These are phyloP conservation scores for Colletotrichum caudatum DNA, from an alignment of 2,329 filamentous ascomycete genomes.

Conservation along the genomic window DNA sequence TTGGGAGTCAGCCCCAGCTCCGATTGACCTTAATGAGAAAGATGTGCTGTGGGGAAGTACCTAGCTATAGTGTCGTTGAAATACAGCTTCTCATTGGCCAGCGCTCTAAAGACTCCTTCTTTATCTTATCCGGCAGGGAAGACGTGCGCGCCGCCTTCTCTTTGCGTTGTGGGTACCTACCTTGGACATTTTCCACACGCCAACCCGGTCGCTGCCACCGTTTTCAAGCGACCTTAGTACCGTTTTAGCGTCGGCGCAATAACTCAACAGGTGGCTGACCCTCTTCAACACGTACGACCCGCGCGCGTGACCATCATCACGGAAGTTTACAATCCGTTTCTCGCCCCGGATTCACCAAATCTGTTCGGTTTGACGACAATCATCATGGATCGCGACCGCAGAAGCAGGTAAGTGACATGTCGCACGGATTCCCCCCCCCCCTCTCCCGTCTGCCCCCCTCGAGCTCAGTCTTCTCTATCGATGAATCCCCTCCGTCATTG, in stretches of 20 bases:
- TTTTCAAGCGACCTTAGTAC: slow-evolving; percentile 34
- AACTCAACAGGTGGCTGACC: background rate
- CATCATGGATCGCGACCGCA: slow-evolving; percentile 54
- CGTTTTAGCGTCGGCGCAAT: slow-evolving; percentile 28
- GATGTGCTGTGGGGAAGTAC: background rate
- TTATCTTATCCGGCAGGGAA: slow-evolving; percentile 22
- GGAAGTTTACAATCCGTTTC: background rate
- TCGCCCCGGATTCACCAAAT: background rate
- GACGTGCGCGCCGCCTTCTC: slow-evolving; percentile 13
- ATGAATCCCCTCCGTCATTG: background rate
- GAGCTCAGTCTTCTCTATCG: background rate
- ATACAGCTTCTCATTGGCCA: background rate
- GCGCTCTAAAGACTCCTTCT: background rate
- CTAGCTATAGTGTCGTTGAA: background rate
- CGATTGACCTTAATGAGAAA: background rate
- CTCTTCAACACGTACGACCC: slow-evolving; percentile 26
- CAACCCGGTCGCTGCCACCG: slow-evolving; percentile 12
- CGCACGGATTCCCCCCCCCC: background rate
- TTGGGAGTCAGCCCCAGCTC: background rate
- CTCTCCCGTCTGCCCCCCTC: background rate
- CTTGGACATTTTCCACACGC: slow-evolving; percentile 19
- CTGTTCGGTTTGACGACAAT: background rate
- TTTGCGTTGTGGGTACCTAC: slow-evolving; percentile 20
- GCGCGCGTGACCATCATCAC: slow-evolving; percentile 26
- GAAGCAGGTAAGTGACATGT: slow-evolving; percentile 50